Conservation (phyloP, 306 rosid genomes). For the Quercus mongolica region DNA sequence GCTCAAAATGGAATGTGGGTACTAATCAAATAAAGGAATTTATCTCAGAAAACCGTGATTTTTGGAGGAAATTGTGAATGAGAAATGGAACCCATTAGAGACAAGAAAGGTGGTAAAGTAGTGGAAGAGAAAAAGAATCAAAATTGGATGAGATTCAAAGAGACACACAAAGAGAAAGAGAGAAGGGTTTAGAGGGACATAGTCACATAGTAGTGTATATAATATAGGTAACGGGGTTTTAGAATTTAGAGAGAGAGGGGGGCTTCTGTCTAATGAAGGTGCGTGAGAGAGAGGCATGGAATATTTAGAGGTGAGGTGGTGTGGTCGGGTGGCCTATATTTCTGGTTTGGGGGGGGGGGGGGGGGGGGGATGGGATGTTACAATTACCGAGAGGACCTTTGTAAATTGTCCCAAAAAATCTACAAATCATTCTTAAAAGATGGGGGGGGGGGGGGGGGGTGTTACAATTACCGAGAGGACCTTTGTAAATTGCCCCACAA, state of each 20-base stretch:
- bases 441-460: background rate
- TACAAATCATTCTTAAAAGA: slow-evolving; percentile 49
- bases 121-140: slow-evolving; percentile 1
- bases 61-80: background rate
- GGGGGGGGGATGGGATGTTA: too few species aligned
- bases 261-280: slow-evolving; percentile 21
- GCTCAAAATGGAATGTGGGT: too few species aligned
- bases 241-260: background rate
- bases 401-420: slow-evolving; percentile 20
- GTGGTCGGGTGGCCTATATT: slow-evolving; percentile 33
- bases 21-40: background rate
- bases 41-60: slow-evolving; percentile 10
- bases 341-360: background rate
- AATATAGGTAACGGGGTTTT: background rate
- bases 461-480: slow-evolving; percentile 44
- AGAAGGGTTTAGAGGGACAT: background rate
- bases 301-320: slow-evolving; percentile 9
- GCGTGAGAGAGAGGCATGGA: slow-evolving; percentile 42
- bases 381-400: slow-evolving; percentile 48
- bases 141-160: slow-evolving; percentile 28
- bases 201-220: too few species aligned
- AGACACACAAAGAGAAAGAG: background rate
- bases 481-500: slow-evolving; percentile 19
- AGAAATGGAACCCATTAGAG: slow-evolving; percentile 33
- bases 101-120: slow-evolving; percentile 2